A percentile compares a stretch with the other conserved stretches of the same genome.
phyloP scores from a whole-genome alignment of 2,329 filamentous ascomycete species.

The Phaeosphaeria sp. region DNA sequence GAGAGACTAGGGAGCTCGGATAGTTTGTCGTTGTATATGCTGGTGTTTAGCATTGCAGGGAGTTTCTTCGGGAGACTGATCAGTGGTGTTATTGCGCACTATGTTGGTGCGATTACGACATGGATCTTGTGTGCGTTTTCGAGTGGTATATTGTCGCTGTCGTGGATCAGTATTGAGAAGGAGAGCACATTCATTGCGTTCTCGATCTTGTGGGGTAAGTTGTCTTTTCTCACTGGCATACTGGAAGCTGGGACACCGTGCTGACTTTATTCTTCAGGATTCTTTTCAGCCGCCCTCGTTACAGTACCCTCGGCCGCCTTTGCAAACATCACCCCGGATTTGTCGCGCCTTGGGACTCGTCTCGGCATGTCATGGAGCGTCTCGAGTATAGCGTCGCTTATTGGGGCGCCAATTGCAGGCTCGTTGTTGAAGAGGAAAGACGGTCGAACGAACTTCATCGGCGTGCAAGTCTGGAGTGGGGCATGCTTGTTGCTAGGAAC shows the following conservation, averaged over 20 bases:
- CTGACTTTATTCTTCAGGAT: constrained; percentile 27
- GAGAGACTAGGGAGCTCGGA: constrained; percentile 39
- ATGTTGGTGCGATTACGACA: constrained; percentile 40
- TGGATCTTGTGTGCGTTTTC: constrained; percentile 41
- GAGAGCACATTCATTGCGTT: constrained; percentile 41
- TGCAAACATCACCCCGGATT: constrained; percentile 46
- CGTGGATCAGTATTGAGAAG: constrained; percentile 42
- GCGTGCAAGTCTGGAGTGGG: constrained; percentile 46
- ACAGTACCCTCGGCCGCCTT: constrained; percentile 47
- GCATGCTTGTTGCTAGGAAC: constrained; percentile 42
- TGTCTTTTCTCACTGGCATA: not conserved
- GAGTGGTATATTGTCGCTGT: constrained; percentile 36
- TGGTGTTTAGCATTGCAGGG: constrained; percentile 40
- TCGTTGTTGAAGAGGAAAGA: constrained; percentile 34
- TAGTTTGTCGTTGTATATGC: constrained; percentile 40
- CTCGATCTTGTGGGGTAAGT: constrained; percentile 45
- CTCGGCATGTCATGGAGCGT: constrained; percentile 49
- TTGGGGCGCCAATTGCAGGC: constrained; percentile 46
- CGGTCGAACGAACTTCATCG: constrained; percentile 35
- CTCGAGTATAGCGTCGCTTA: constrained; percentile 43
- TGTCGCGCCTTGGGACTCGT: constrained; percentile 43
- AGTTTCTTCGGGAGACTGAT: constrained; percentile 46
- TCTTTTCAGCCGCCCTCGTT: constrained; percentile 47
- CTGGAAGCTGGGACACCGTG: not conserved
- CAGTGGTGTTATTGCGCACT: constrained; percentile 41